Evolutionary conservation across 495 filamentous ascomycete species (phyloP).

Genomic region (Massariosphaeria phaeospora): DNA sequence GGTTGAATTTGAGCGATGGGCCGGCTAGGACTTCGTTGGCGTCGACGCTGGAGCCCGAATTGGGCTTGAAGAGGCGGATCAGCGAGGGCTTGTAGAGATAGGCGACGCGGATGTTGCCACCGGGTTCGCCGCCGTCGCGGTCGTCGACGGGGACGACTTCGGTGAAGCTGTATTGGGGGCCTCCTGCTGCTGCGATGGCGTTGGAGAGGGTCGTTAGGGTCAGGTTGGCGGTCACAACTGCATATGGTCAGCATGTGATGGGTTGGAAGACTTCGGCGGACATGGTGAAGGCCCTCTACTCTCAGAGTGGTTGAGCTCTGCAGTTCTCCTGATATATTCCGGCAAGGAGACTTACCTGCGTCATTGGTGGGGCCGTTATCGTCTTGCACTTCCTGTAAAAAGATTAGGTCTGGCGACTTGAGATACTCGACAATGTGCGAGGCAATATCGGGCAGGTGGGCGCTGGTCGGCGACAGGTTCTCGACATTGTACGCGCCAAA

Average conservation of each 20-base stretch:
- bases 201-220: slow-evolving; percentile 46
- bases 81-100: slow-evolving; percentile 55
- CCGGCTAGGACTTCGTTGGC: slow-evolving; percentile 48
- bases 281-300: no score
- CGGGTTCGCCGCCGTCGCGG: slow-evolving; percentile 54
- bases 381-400: slow-evolving; percentile 60
- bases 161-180: slow-evolving; percentile 45
- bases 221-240: slow-evolving; percentile 43
- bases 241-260: background rate
- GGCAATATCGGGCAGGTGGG: slow-evolving; percentile 48
- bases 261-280: no score
- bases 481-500: slow-evolving; percentile 59
- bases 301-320: background rate
- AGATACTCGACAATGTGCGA: slow-evolving; percentile 52
- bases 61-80: slow-evolving; percentile 48
- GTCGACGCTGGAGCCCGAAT: slow-evolving; percentile 43
- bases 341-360: slow-evolving; percentile 32
- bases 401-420: slow-evolving; percentile 51
- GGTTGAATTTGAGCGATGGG: slow-evolving; percentile 52
- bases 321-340: background rate
- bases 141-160: slow-evolving; percentile 48
- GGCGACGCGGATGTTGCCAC: slow-evolving; percentile 61
- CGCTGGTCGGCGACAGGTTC: slow-evolving; percentile 49
- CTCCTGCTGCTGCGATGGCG: slow-evolving; percentile 42
- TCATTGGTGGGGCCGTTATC: slow-evolving; percentile 51